Conservation (phyloP, 257 asterid species). For the Petunia axillaris region DNA sequence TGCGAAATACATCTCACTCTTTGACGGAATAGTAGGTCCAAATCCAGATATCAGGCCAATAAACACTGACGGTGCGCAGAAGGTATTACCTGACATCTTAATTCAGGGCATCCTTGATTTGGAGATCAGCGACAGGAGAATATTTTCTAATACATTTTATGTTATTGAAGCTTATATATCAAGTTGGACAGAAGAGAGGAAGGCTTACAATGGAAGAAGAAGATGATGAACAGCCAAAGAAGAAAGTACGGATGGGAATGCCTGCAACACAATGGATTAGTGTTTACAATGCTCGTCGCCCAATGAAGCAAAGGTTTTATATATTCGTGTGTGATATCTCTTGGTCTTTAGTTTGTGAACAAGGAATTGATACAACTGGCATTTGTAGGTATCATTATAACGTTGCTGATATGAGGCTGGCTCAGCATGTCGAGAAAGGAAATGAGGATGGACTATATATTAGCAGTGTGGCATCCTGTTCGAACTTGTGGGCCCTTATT, state of each 20-base stretch:
- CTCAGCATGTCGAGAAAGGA: slow-evolving; percentile 57
- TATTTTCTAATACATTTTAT: background rate
- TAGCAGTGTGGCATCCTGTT: slow-evolving; percentile 53
- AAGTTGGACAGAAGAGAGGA: slow-evolving; percentile 65
- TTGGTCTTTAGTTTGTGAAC: slow-evolving; percentile 17
- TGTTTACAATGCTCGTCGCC: slow-evolving; percentile 59
- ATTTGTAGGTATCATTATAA: slow-evolving; percentile 54
- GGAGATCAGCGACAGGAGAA: slow-evolving; percentile 19
- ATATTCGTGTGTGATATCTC: background rate
- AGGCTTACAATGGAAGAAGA: slow-evolving; percentile 50
- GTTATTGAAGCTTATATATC: slow-evolving; percentile 44
- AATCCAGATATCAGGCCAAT: slow-evolving; percentile 57
- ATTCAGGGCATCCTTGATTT: background rate
- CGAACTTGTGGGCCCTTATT: slow-evolving; percentile 57
- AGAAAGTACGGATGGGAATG: slow-evolving; percentile 58
- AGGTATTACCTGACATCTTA: slow-evolving; percentile 35
- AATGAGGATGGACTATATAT: slow-evolving; percentile 53
- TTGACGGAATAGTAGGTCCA: slow-evolving; percentile 60
- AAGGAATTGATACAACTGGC: slow-evolving; percentile 21
- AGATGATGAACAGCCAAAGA: slow-evolving; percentile 53
- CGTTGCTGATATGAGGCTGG: slow-evolving; percentile 48
- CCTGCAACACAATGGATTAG: slow-evolving; percentile 67
- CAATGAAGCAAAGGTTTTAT: slow-evolving; percentile 61
- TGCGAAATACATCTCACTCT: slow-evolving; percentile 52
- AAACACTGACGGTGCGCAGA: slow-evolving; percentile 64